A percentile compares a stretch with the other conserved stretches of the same genome.
phyloP scores from a whole-genome alignment of 306 rosid genomes.

The Prunus mume region DNA sequence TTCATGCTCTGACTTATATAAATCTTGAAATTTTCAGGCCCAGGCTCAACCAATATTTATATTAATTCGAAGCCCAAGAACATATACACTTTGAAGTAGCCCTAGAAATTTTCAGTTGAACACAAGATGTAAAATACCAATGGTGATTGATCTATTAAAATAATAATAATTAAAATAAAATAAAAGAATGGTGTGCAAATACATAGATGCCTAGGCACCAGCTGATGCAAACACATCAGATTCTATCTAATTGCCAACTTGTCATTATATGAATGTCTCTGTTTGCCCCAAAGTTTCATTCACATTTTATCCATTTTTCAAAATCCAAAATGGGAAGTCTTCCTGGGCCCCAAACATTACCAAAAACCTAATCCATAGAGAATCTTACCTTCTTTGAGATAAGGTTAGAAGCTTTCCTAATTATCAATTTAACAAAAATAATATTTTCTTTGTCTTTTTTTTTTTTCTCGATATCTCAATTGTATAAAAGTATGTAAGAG shows the following conservation, averaged over 20 bases:
- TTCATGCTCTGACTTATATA: too few species aligned
- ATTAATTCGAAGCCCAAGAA: too few species aligned
- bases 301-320: neutral
- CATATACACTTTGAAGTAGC: too few species aligned
- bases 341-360: slow-evolving; percentile 21
- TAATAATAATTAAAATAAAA: too few species aligned
- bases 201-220: neutral
- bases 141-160: too few species aligned
- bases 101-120: too few species aligned
- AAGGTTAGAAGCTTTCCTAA: slow-evolving; percentile 9
- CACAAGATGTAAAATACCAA: too few species aligned
- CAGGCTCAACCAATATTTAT: too few species aligned
- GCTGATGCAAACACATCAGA: neutral
- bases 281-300: neutral
- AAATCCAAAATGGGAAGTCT: neutral
- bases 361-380: slow-evolving; percentile 28
- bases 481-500: neutral
- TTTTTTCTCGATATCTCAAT: neutral
- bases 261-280: slow-evolving; percentile 5
- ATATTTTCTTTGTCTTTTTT: too few species aligned
- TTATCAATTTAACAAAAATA: too few species aligned
- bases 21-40: too few species aligned
- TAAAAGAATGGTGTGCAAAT: neutral
- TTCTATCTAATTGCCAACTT: slow-evolving; percentile 8
- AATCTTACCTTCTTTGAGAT: slow-evolving; percentile 26